A percentile compares a stretch with the other conserved stretches of the same genome.
Evolutionary conservation across 805 yeast species (phyloP).

Genomic region (Saturnispora saitoi): DNA sequence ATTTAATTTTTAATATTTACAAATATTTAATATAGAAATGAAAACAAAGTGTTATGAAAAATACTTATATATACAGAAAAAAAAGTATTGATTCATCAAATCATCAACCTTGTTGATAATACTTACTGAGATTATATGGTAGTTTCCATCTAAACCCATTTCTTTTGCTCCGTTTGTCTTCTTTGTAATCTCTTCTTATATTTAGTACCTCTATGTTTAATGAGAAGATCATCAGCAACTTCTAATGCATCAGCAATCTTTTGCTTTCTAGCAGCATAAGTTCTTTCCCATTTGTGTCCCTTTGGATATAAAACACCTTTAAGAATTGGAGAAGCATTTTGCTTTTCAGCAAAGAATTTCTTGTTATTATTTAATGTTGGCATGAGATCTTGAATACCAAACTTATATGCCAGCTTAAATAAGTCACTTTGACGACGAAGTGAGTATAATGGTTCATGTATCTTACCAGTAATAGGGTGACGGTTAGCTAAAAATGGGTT

Average conservation of each 20-base stretch:
- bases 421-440: conserved; percentile 75
- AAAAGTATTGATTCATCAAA: too few species aligned
- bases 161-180: conserved; percentile 29
- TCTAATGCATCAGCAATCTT: conserved; percentile 59
- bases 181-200: conserved; percentile 37
- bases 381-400: conserved; percentile 69
- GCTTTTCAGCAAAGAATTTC: conserved; percentile 73
- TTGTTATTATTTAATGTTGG: conserved; percentile 56
- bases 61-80: conserved; percentile 10
- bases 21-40: too few species aligned
- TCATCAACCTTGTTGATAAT: too few species aligned
- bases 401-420: conserved; percentile 71
- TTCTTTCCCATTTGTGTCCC: conserved; percentile 75
- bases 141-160: conserved; percentile 28
- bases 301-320: conserved; percentile 72
- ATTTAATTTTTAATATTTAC: too few species aligned
- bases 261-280: conserved; percentile 46
- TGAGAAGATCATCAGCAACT: conserved; percentile 56
- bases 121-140: not conserved
- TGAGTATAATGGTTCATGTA: conserved; percentile 73
- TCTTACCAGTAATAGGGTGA: conserved; percentile 70
- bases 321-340: conserved; percentile 57
- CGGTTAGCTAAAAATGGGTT: conserved; percentile 85
- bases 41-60: too few species aligned
- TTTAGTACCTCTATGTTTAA: conserved; percentile 53